Evolutionary conservation across 2,329 filamentous ascomycete genomes (phyloP), one percentile per base, ranked within the genome.

Genomic region (Nannizziopsis barbatae): DNA sequence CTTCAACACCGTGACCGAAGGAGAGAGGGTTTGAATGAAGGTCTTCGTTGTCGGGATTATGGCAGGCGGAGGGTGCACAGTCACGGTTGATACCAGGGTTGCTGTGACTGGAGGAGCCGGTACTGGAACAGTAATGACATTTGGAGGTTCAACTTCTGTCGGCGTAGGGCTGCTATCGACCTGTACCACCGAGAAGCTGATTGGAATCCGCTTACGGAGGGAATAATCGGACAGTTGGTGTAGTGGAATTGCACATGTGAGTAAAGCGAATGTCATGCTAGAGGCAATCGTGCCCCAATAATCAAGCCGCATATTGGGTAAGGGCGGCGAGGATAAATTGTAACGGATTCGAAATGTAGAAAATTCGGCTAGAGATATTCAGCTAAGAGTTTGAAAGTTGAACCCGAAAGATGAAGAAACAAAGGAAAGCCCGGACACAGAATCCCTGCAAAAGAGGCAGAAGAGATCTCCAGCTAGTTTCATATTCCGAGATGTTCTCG

Each of bases 101-200:
- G 50, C 41, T 7, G 52, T 55, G 11, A 48, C 44, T 20, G 44
- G 51, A 41, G 45, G 43, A 8, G 11, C 46, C n/a, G 51, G 44
- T 22, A 44, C 35, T 15, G 46, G 38, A 8, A 53, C 49, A 14
- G 54, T 55, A 37, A 56, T 49, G 17, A 52, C 45, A 27, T 45
- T 44, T 6, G 45, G 44, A 2, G 42, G 5, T 30, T 43, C 48
- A 2, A 27, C 49, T 18, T 50, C 49, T 17, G 48, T 22, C 5
- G 45, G 35, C 36, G 46, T 51, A 40, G 47, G 32, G 9, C 47
- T 50, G n/a, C 54, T 53, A 49, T 55, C 51, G 33, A 56, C 54
- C n/a, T 47, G 52, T 9, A 56, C 51, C 44, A 56, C 54, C n/a
- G 54, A 56, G 31, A 55, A 56, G 36, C 47, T 46, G 12, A 50